phyloP scores from a whole-genome alignment of 1,139 yeast genomes.

The Blastobotrys arbuscula region DNA sequence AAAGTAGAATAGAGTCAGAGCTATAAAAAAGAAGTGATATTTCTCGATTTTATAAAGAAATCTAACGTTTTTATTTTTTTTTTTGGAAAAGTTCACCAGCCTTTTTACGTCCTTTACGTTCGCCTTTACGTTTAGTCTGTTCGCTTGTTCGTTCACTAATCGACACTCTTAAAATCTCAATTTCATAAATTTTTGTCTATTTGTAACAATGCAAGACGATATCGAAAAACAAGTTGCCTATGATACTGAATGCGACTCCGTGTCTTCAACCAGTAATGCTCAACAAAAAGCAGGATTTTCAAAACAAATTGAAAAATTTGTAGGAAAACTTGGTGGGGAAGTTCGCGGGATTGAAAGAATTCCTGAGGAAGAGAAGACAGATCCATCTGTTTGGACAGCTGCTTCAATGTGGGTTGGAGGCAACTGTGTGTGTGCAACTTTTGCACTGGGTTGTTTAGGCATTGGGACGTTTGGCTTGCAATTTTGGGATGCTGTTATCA shows the following conservation, averaged over 20 bases:
- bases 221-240: conserved; percentile 54
- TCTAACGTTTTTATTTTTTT: not conserved
- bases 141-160: not conserved
- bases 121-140: not conserved
- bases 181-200: no score
- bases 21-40: no score
- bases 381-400: conserved; percentile 57
- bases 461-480: conserved; percentile 45
- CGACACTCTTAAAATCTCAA: not conserved
- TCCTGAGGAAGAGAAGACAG: conserved; percentile 63
- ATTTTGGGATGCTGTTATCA: conserved; percentile 60
- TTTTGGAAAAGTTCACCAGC: not conserved
- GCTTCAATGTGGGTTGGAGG: conserved; percentile 94
- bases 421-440: conserved; percentile 81
- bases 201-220: conserved; percentile 30
- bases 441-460: conserved; percentile 78
- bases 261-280: not conserved
- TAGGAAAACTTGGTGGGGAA: conserved; percentile 38
- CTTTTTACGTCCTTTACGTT: no score
- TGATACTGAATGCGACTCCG: no score
- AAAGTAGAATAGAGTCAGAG: no score
- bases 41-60: no score
- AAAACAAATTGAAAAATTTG: not conserved
- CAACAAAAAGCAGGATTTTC: not conserved
- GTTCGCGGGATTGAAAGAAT: conserved; percentile 64